Conservation (phyloP, 495 filamentous ascomycete genomes). For the Daldinia concentrica region DNA sequence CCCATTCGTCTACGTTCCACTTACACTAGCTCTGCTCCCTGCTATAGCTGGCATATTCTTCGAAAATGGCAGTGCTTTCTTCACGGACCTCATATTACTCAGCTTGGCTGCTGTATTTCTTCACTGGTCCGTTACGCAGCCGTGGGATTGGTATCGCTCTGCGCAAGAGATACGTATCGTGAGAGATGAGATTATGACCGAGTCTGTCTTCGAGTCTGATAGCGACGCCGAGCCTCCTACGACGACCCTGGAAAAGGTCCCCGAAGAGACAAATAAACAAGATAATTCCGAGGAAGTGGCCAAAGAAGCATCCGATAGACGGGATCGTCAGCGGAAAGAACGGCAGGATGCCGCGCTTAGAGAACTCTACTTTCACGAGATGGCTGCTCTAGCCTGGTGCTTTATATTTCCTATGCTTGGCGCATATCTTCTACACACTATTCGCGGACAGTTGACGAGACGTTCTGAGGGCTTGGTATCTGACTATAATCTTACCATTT, state of each 20-base stretch:
- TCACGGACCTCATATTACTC: conserved; percentile 86
- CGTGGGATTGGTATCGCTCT: conserved; percentile 94
- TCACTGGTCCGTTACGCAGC: conserved; percentile 90
- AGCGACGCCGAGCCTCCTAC: conserved; percentile 54
- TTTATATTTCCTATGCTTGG: conserved; percentile 82
- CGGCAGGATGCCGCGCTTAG: conserved; percentile 55
- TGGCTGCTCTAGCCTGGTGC: conserved; percentile 76
- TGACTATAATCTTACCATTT: conserved; percentile 93
- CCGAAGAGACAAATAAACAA: conserved; percentile 50
- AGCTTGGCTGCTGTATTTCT: conserved; percentile 83
- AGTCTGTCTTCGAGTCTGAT: conserved; percentile 60
- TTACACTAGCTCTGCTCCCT: conserved; percentile 84
- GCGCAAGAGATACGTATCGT: conserved; percentile 69
- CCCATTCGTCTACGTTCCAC: conserved; percentile 76
- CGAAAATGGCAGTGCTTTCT: conserved; percentile 79
- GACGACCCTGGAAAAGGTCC: conserved; percentile 51
- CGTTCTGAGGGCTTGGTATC: conserved; percentile 89
- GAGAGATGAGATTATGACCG: conserved; percentile 56
- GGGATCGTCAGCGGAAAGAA: conserved; percentile 38
- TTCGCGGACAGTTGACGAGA: conserved; percentile 77
- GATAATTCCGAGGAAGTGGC: neutral
- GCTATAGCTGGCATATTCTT: conserved; percentile 87
- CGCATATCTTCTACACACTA: conserved; percentile 79
- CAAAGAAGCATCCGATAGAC: conserved; percentile 10
- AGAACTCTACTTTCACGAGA: conserved; percentile 79